Evolutionary conservation across 2,329 filamentous ascomycete genomes (phyloP), one percentile per base, ranked within the genome.

Genomic region (Talaromyces sp.): DNA sequence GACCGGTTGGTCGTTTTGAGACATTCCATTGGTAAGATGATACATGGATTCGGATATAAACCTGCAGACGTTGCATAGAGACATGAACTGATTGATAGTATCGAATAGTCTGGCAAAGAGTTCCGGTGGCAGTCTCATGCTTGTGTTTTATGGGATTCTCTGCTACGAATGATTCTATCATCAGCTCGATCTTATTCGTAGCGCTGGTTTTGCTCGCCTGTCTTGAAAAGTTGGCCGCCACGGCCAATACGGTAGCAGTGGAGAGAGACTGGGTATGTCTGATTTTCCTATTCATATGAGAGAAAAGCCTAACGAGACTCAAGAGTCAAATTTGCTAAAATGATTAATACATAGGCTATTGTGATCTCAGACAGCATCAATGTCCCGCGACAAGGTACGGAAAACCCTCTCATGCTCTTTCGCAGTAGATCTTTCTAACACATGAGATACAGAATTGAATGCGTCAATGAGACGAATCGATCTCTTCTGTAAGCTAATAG

Each of bases 201-300:
- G 27, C 65, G 2, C 65, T 75, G n/a, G 76, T 81, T 0, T 16
- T 82, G 0, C 71, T 90, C 40, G 86, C 86, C 0, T 88, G 87
- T 51, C 63, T 86, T 1, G 89, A 91, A 70, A 91, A 91, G 66
- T 69, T 90, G 8, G 79, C 77, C 13, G 79, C 85, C 1, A 78
- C 86, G 5, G 78, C 84, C 67, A 91, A 90, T 65, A 77, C 83
- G 0, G 82, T 91, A 1, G 77, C 88, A 0, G 80, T 91, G 0
- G 88, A 91, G 67, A 77, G 85, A 62, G 88, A 91, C 61, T 90
- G 88, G 87, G 71, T 76, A 57, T 45, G 69, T 51, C 51, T 9
- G 24, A 27, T 5, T 5, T 27, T 9, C 9, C 9, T 27, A 9
- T 9, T 4, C 9, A 27, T 4, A 27, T 27, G 9, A 27, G n/a